Base-by-base conservation (phyloP, 2,329 filamentous ascomycete genomes). In the Neofusicoccum parvum region DNA sequence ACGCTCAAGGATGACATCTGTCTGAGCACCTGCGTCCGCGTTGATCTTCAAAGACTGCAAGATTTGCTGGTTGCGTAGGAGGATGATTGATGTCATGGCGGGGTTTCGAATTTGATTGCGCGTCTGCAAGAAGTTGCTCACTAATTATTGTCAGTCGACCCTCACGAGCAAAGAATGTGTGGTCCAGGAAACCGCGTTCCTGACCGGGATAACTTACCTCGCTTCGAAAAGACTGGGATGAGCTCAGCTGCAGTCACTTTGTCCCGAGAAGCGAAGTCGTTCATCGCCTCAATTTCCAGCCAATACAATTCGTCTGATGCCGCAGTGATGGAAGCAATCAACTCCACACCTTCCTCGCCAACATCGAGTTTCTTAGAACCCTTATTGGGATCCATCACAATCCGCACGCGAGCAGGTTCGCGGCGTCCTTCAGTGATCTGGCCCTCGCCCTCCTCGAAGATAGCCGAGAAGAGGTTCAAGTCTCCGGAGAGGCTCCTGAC, bases 31-130 rank as follows among this genome's bases (percentile, higher is more conserved):
- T 17, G 73, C 11, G 87, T 85, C 75, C 37, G 87, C 81, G 20
- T 86, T 82, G 46, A 91, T 82, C 53, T 85, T 86, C 27, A 97
- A 80, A 3, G 88, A 87, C 39, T 89, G 89, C 34, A 97, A 82
- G 2, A 92, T 87, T 68, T 92, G 92, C 51, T 88, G 88, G 73
- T 97, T 91, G 69, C 91, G 92, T 11, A 88, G 88, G 3, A 96
- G 85, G 67, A 96, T 81, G 0, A 90, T 86, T 3, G 88, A 85
- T 0, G 89, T 86, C 45, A 94, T 79, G 12, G 81, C 78, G 9
- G 85, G 80, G 68, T 93, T 92, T 60, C 85, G 85, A 46, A 90
- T 84, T 67, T 87, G 86, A 75, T 91, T 89, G 65, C 94, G 89
- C 15, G 84, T 82, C 71, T 88, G 88, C 68, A 94, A 84, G 43